Percentiles rank a stretch among this genome's conserved stretches.
phyloP scores from a whole-genome alignment of 305 asterid genomes.

The Solanum aculeatissimum region DNA sequence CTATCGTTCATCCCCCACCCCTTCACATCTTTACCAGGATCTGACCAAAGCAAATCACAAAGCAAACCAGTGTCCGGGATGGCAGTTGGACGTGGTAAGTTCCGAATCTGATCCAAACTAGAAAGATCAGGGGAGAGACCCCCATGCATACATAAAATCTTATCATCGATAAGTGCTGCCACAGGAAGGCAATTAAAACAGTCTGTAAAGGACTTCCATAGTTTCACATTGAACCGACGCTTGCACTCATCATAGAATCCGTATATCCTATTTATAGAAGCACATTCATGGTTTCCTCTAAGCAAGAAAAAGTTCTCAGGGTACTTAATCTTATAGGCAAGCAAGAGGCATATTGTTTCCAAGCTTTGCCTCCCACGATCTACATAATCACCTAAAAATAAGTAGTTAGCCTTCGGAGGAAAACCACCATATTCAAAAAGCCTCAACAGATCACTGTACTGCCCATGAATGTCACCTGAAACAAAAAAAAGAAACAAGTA shows the following conservation, averaged over 20 bases:
- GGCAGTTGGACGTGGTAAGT: constrained; percentile 29
- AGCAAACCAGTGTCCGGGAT: constrained; percentile 38
- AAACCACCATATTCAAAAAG: constrained; percentile 37
- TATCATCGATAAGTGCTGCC: constrained; percentile 34
- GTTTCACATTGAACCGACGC: constrained; percentile 28
- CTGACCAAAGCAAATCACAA: constrained; percentile 43
- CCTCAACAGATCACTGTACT: constrained; percentile 33
- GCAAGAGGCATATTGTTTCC: constrained; percentile 40
- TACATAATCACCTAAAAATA: constrained; percentile 36
- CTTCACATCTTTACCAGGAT: constrained; percentile 39
- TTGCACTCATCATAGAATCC: constrained; percentile 43
- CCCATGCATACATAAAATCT: constrained; percentile 41
- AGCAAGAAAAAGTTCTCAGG: constrained; percentile 35
- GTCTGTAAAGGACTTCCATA: constrained; percentile 38
- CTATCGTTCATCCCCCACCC: constrained; percentile 46
- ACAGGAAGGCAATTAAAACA: constrained; percentile 43
- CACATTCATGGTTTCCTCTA: constrained; percentile 40
- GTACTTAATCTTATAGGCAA: constrained; percentile 29
- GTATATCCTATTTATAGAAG: constrained; percentile 34
- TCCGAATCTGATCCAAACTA: constrained; percentile 29
- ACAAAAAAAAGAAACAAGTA: background rate
- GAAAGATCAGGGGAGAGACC: constrained; percentile 41
- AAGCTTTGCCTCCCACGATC: constrained; percentile 41
- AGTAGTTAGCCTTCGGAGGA: constrained; percentile 35
- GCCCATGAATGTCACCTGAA: constrained; percentile 36